Conservation (phyloP, 129 eudicot genomes). For the Tanacetum coccineum region DNA sequence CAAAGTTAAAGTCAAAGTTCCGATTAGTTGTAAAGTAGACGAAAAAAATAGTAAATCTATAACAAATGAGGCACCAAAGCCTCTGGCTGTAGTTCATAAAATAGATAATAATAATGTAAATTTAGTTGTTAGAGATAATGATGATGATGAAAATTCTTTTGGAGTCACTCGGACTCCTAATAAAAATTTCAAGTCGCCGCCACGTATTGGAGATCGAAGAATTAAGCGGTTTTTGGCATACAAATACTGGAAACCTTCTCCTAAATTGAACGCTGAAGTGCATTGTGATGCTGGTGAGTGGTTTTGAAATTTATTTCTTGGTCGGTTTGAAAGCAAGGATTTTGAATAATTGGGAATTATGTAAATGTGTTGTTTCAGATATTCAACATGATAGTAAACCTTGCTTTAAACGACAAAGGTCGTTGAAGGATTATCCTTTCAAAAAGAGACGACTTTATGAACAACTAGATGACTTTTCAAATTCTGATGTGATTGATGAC, state of each 20-base stretch:
- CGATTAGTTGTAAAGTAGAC: conserved; percentile 47
- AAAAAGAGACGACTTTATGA: conserved; percentile 74
- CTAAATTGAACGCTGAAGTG: conserved; percentile 40
- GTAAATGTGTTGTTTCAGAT: conserved; percentile 27
- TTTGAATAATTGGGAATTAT: not conserved
- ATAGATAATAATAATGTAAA: conserved; percentile 57
- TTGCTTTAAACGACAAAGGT: conserved; percentile 55
- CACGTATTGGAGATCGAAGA: conserved; percentile 56
- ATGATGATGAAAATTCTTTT: conserved; percentile 88
- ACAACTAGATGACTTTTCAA: conserved; percentile 39
- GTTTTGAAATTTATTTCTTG: not conserved
- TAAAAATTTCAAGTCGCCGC: conserved; percentile 50
- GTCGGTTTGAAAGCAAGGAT: not conserved
- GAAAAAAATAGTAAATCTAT: conserved; percentile 38
- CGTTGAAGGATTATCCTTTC: conserved; percentile 83
- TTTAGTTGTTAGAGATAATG: conserved; percentile 88
- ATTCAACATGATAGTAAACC: conserved; percentile 42
- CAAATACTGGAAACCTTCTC: conserved; percentile 57
- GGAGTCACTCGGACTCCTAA: conserved; percentile 56
- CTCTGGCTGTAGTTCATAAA: conserved; percentile 34
- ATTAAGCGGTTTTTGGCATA: conserved; percentile 65
- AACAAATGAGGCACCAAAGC: conserved; percentile 51
- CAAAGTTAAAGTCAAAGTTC: conserved; percentile 34
- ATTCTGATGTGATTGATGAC: conserved; percentile 46
- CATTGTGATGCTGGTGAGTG: conserved; percentile 53